These are phyloP conservation scores for Naganishia friedmannii DNA, from an alignment of 768 basidiomycete species.

Conservation along the genomic window DNA sequence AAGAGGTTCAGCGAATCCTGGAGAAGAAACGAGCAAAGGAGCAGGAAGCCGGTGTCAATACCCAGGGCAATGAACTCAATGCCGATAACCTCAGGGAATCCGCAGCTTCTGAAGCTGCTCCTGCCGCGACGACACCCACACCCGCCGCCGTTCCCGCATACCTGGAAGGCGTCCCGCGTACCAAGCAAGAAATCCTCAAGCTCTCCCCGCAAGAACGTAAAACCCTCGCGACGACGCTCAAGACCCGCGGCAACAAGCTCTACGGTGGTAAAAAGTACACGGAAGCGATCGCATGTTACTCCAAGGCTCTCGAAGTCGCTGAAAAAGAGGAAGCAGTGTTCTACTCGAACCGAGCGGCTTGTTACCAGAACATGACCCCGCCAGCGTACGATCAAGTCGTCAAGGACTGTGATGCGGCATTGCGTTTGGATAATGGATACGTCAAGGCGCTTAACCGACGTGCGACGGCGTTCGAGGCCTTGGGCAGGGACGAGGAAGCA, in stretches of 20 bases:
- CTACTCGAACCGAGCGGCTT: constrained; percentile 95
- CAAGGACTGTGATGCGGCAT: constrained; percentile 81
- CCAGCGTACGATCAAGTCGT: constrained; percentile 79
- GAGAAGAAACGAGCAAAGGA: constrained; percentile 20
- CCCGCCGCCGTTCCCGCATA: constrained; percentile 11
- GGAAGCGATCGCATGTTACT: constrained; percentile 54
- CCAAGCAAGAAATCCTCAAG: constrained; percentile 19
- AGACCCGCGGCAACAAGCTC: constrained; percentile 56
- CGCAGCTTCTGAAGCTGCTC: background rate
- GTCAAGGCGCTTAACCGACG: constrained; percentile 80
- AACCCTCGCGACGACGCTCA: constrained; percentile 60
- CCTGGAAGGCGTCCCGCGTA: constrained; percentile 31
- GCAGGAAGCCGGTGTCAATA: constrained; percentile 19
- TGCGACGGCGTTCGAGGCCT: constrained; percentile 75
- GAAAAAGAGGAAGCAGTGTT: constrained; percentile 76
- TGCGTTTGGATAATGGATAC: constrained; percentile 76
- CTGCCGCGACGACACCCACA: constrained; percentile 30
- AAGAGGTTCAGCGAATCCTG: constrained; percentile 34
- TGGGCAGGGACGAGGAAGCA: constrained; percentile 71
- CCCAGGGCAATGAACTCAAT: constrained; percentile 8
- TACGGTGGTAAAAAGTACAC: constrained; percentile 54
- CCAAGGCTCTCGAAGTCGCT: constrained; percentile 56
- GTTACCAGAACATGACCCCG: constrained; percentile 90
- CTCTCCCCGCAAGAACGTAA: constrained; percentile 35
- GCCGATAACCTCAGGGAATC: constrained; percentile 7